Percentiles rank a stretch among this genome's conserved stretches.
Evolutionary conservation across 305 asterid species (phyloP).

Genomic region (Plantago rigida): DNA sequence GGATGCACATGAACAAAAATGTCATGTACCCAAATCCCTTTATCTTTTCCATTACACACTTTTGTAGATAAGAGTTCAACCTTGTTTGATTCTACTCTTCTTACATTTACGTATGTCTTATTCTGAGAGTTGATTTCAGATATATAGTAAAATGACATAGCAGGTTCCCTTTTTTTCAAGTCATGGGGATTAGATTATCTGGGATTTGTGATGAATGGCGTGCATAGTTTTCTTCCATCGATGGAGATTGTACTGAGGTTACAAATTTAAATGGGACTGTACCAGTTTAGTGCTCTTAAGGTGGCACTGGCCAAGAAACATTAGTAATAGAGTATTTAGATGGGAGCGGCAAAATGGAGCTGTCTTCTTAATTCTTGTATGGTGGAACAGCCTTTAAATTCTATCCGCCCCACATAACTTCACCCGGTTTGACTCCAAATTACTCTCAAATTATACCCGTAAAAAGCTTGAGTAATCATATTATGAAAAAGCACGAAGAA

Average conservation of each 20-base stretch:
- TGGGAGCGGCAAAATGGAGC: too few species aligned
- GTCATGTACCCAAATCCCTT: neutral
- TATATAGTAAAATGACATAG: neutral
- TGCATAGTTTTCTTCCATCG: too few species aligned
- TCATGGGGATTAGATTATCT: neutral
- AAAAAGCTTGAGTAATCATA: too few species aligned
- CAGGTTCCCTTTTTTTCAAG: neutral
- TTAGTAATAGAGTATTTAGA: neutral
- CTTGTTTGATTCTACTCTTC: neutral
- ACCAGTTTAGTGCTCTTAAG: neutral
- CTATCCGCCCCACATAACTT: too few species aligned
- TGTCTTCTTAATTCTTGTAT: too few species aligned
- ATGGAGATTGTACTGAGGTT: too few species aligned
- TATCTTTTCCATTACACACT: constrained; percentile 1
- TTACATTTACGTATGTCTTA: neutral
- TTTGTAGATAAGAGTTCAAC: neutral
- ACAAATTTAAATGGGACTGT: too few species aligned
- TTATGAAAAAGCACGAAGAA: too few species aligned
- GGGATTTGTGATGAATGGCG: too few species aligned
- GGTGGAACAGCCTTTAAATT: too few species aligned
- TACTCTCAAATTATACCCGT: too few species aligned
- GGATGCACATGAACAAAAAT: neutral
- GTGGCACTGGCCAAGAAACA: neutral
- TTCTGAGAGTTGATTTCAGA: neutral
- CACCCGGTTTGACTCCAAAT: too few species aligned